Base-by-base conservation (phyloP, 1,284 basidiomycete genomes). In the Apiotrichum montevideense region DNA sequence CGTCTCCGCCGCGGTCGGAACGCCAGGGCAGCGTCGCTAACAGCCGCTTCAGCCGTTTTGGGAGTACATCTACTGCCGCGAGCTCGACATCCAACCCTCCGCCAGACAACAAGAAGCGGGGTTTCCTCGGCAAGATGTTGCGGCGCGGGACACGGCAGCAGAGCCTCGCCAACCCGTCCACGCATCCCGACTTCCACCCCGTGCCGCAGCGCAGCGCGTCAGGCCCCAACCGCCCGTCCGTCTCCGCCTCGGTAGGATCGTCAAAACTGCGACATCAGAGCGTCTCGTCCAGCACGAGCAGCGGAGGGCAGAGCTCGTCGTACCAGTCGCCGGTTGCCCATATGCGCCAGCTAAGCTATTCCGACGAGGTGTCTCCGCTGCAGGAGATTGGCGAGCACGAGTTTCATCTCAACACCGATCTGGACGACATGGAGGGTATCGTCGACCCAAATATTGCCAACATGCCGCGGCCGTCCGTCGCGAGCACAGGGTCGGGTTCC, bases 401-500 rank as follows among this genome's bases (percentile, higher is more conserved):
- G 15, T 79, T 83, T 64, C 79, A 78, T 21, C 81, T 92, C 41
- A 89, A 94, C 74, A 86, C 85, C 50, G 84, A 94, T 63, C 78
- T 94, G 44, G 82, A 87, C 35, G 80, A 85, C 57, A 90, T 96
- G 81, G 87, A 88, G 49, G 91, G 88, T 35, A 90, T 95, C 70
- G 80, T 95, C 63, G 81, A 90, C 72, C 73, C 77, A 15, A 78
- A 63, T 11, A 73, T 67, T 21, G 76, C 72, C 32, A 63, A 63
- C 60, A 55, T 61, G 34, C 60, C 63, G 13, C 54, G 44, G 5
- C 56, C 56, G 8, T 35, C 51, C 3, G 40, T 50, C 29, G 21
- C 15, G 11, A 42, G 14, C 32, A 51, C 14, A 4, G 21, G 9
- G 37, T 39, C 37, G 8, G 33, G 33, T 8, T 6, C 33, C 8